Percentiles rank a stretch among this genome's conserved stretches.
Conservation (phyloP, 192 early-diverging fungal species). For the Dissophora ornata region DNA sequence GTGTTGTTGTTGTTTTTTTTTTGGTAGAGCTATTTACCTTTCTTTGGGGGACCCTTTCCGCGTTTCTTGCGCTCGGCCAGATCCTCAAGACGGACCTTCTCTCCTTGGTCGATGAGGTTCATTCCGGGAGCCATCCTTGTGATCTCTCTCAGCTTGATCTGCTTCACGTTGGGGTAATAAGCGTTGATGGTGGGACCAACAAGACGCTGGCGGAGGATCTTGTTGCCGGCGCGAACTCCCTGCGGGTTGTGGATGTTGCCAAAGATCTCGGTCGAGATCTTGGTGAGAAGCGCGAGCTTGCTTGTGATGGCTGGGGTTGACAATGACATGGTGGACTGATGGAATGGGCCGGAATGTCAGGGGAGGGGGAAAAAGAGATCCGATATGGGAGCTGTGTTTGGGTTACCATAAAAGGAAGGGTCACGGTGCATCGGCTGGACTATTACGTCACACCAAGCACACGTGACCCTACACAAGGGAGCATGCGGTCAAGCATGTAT, state of each 20-base stretch:
- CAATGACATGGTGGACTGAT: constrained; percentile 29
- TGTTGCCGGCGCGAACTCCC: constrained; percentile 73
- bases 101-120: constrained; percentile 65
- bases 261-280: constrained; percentile 74
- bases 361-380: not conserved
- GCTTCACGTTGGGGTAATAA: constrained; percentile 72
- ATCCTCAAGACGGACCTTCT: constrained; percentile 75
- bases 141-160: constrained; percentile 63
- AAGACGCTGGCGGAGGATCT: constrained; percentile 75
- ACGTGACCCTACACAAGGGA: no score
- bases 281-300: constrained; percentile 61
- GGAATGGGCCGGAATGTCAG: no score
- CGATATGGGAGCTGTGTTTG: no score
- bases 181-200: constrained; percentile 73
- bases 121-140: constrained; percentile 63
- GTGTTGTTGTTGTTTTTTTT: not conserved
- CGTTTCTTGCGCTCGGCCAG: constrained; percentile 74
- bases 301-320: constrained; percentile 45
- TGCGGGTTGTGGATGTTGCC: constrained; percentile 78
- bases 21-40: constrained; percentile 57
- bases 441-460: no score
- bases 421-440: no score
- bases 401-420: no score
- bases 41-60: constrained; percentile 85
- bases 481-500: no score